These are phyloP conservation scores for Melocanna baccifera DNA, from an alignment of 176 grass and related monocot species.

Conservation along the genomic window DNA sequence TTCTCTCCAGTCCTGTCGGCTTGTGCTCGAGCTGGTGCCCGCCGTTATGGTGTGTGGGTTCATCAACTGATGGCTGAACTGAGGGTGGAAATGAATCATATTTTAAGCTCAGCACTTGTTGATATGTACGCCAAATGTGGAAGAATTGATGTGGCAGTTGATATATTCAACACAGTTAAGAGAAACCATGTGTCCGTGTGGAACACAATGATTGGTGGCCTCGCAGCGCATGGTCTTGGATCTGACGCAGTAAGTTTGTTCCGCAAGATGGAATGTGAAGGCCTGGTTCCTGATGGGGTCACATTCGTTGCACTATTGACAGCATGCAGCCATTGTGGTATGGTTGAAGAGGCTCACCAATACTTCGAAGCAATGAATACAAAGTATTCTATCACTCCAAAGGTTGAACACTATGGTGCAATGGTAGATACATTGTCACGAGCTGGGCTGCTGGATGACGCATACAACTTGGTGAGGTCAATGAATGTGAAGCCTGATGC, in stretches of 20 bases:
- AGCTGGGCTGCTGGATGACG: slow-evolving; percentile 61
- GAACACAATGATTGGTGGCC: slow-evolving; percentile 62
- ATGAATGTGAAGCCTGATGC: slow-evolving; percentile 56
- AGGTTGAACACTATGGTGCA: slow-evolving; percentile 64
- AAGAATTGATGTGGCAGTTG: slow-evolving; percentile 47
- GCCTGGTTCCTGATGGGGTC: slow-evolving; percentile 50
- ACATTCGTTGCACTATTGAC: slow-evolving; percentile 65
- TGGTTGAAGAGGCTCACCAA: slow-evolving; percentile 52
- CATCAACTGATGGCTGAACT: slow-evolving; percentile 58
- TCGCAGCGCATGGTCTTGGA: slow-evolving; percentile 65
- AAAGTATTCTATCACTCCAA: slow-evolving; percentile 49
- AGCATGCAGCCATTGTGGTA: slow-evolving; percentile 68
- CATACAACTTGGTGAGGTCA: slow-evolving; percentile 54
- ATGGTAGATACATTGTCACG: slow-evolving; percentile 57
- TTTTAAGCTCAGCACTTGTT: slow-evolving; percentile 55
- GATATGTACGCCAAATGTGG: slow-evolving; percentile 82
- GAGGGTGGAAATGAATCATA: slow-evolving; percentile 49
- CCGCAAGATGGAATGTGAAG: slow-evolving; percentile 49
- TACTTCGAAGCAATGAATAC: slow-evolving; percentile 48
- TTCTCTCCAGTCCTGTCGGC: slow-evolving; percentile 65
- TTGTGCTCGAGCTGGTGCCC: slow-evolving; percentile 59
- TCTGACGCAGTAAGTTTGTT: slow-evolving; percentile 43
- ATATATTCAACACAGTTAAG: slow-evolving; percentile 42
- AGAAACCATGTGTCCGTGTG: slow-evolving; percentile 51
- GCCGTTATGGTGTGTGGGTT: slow-evolving; percentile 46